Evolutionary conservation across 2,329 filamentous ascomycete species (phyloP), one percentile per base, ranked within the genome.

Genomic region (Ophiostoma australiae): DNA sequence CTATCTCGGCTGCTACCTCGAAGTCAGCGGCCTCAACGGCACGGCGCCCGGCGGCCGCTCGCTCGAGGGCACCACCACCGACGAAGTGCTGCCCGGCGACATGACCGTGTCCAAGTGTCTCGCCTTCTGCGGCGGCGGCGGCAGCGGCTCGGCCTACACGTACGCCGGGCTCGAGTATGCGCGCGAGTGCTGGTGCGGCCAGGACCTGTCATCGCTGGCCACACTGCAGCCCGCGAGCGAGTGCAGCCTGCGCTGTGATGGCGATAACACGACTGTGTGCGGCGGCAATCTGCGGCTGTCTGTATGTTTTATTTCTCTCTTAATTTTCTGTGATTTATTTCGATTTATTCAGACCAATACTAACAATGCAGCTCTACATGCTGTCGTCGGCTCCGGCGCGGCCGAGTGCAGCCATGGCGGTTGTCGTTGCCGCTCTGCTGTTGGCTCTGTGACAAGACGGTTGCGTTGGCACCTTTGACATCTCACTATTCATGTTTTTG

Each of bases 181-280:
- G 61, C 86, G 85, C 70, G 86, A 89, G 79, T 89, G 87, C 81
- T 89, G 85, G 82, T 89, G 87, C 77, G 81, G 84, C 31, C 79
- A 82, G 23, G 79, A 79, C 67, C 75, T 89, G n/a, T 82, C 82
- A 10, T 77, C 78, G 10, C 80, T 86, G 33, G 81, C 84, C 20
- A 76, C 75, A 11, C 81, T 82, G 72, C 77, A 87, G 11, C 75
- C 80, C 39, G 85, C 87, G 31, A 74, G 74, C 23, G 78, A 79
- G 2, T 89, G 87, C 77, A 78, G 83, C 71, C 80, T 83, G 41
- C 78, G 84, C 0, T 89, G 87, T 74, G 82, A 84, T 66, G 87
- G 86, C 1, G 83, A 87, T 76, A 77, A 78, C 20, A 80, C 78
- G 1, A 80, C 84, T 68, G 79, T 83, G 1, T 90, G 87, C 72